Conservation (phyloP, 352 stramenopile species). For the Phytophthora tentaculata region DNA sequence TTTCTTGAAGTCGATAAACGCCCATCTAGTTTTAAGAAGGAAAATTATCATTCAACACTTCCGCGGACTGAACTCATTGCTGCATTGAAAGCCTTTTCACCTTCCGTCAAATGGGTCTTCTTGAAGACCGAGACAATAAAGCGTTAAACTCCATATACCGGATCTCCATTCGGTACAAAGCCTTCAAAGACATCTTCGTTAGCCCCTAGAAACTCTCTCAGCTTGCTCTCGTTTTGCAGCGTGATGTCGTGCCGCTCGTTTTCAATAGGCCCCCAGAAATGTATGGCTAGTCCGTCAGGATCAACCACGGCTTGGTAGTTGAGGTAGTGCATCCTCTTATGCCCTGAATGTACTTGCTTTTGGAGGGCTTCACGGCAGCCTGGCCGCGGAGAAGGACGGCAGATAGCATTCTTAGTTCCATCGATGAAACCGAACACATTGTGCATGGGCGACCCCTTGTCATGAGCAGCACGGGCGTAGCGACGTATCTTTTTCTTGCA, state of each 20-base stretch:
- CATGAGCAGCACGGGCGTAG: no score
- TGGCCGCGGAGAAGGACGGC: no score
- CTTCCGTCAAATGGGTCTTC: background rate
- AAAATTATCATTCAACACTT: conserved; percentile 13
- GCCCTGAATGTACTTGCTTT: no score
- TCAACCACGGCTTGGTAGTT: no score
- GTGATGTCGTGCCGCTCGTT: conserved; percentile 3
- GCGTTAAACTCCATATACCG: background rate
- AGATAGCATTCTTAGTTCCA: no score
- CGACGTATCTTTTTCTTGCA: no score
- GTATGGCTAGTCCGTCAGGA: background rate
- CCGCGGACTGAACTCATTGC: conserved; percentile 3
- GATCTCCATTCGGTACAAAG: background rate
- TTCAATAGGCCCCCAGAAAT: conserved; percentile 17
- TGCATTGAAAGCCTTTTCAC: background rate
- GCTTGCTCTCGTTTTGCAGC: background rate
- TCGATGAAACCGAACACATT: no score
- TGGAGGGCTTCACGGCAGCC: no score
- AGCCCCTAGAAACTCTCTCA: background rate
- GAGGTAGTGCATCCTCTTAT: no score
- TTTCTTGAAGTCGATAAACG: conserved; percentile 15
- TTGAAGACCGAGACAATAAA: conserved; percentile 8
- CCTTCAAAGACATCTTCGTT: background rate
- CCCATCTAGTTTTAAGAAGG: conserved; percentile 7
- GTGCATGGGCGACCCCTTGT: no score